Evolutionary conservation across 345 rosid genomes (phyloP), one percentile per base, ranked within the genome.

Genomic region (Abelmoschus esculentus): DNA sequence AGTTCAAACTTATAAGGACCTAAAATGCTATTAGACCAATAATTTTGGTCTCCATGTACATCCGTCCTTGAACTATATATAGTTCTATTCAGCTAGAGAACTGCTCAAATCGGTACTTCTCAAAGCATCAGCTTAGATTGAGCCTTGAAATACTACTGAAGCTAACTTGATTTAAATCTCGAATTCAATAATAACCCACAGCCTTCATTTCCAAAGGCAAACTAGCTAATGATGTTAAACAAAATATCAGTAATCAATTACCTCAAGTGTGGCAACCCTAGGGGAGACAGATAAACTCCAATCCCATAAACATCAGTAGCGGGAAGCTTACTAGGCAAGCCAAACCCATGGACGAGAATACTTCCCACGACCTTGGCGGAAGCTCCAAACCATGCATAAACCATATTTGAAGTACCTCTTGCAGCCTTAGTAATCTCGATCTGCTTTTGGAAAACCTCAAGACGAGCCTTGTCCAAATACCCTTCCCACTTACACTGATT

Each of bases 321-420:
- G 4, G 73, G 73, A 60, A 67, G 63, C 61, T 63, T 75, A 52
- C 67, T 49, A 4, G 79, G 78, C 66, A 66, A 12, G 5, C 73
- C 73, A 68, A 84, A 86, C 2, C 90, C 90, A 67, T 81, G 75
- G 11, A 78, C 73, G 64, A 84, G 36, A 49, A 84, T 65, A 50
- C 71, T 72, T 11, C 67, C 70, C 15, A 78, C 72, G 22, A 2
- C 69, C 56, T 78, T 67, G 2, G 64, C 67, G 9, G 86, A 76
- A 7, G 79, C 64, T 13, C 85, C 86, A 56, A 76, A 68, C 87
- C 90, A 86, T 7, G 83, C 86, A 57, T 75, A 79, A 40, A 72
- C 73, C 6, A 32, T 67, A 53, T 78, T 86, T 1, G 77, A 49
- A 36, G 52, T 56, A 9, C 84, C 77, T 47, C 82, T 76, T 15